Evolutionary conservation across 352 stramenopile genomes (phyloP).

Genomic region (Pilasporangium apinafurcum): DNA sequence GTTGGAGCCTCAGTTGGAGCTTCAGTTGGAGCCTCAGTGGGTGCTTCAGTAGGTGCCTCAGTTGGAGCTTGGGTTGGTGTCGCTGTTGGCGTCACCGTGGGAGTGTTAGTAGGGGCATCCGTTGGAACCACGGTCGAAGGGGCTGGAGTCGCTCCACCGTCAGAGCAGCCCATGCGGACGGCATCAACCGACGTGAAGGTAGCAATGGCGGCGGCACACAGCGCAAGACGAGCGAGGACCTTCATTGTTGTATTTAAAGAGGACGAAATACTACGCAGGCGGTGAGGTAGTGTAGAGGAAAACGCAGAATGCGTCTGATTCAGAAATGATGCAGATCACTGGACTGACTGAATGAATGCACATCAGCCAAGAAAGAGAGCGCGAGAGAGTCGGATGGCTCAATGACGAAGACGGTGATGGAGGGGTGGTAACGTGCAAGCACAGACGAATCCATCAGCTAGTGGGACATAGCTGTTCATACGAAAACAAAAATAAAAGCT

Average conservation of each 20-base stretch:
- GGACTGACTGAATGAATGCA: background rate
- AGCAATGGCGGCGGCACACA: slow-evolving; percentile 4
- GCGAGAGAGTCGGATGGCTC: background rate
- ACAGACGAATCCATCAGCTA: no score
- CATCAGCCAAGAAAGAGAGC: background rate
- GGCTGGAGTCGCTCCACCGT: slow-evolving; percentile 2
- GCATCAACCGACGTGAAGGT: background rate
- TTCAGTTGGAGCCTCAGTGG: no score
- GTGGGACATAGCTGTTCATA: no score
- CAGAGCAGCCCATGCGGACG: slow-evolving; percentile 1
- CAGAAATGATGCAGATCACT: no score
- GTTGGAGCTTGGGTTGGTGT: slow-evolving; percentile 1
- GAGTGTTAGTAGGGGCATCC: background rate
- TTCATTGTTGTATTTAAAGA: no score
- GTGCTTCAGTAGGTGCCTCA: no score
- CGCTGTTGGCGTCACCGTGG: background rate
- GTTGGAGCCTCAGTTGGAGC: no score
- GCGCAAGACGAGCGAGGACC: slow-evolving; percentile 2
- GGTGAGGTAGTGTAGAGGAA: slow-evolving; percentile 3
- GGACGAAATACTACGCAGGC: slow-evolving; percentile 6
- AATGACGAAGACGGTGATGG: background rate
- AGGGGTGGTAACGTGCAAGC: no score
- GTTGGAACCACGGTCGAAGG: background rate
- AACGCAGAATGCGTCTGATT: no score
- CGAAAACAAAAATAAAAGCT: no score